Evolutionary conservation across 805 yeast species (phyloP), one percentile per base, ranked within the genome.

Genomic region (Kuraishia capsulata): DNA sequence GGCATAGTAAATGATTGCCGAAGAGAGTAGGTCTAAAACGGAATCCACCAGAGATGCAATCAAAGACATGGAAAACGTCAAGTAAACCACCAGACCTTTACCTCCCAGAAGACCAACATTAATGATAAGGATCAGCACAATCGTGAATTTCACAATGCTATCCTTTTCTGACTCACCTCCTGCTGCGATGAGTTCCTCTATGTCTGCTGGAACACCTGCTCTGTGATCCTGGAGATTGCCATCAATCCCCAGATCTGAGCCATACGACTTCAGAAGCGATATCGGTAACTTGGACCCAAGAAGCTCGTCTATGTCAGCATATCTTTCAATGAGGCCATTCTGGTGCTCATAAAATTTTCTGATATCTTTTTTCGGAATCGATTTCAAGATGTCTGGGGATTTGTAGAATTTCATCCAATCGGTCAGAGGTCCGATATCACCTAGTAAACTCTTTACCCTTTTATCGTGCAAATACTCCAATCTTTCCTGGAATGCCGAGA

Each of bases 1-100:
- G 38, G 83, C 73, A 34, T 71, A 53, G 59, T 66, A 82, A 36
- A 84, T 84, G 46, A 84, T 83, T 41, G 80, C 61, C 0, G 92
- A 83, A 14, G 89, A 81, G 39, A 83, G 56, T 39, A 83, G 77
- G 50, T 84, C 94, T 44, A 83, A 67, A 1, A 76, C 63, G 2
- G 90, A 82, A 59, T 83, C 94, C 30, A 84, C 79, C 44, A 83
- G 68, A 1, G 92, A 82, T 0, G 94, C 94, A 37, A 83, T 63
- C 35, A 84, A 73, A 5, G 92, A 82, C 45, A 84, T 73, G 9
- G 94, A 84, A 51, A 64, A 69, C 0, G 90, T 78, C 51, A 78
- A 59, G n/a, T 74, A 44, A 1, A 78, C 75, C 19, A 81, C 86
- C 10, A 68, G 60, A 3, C 69, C 42, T 50, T 83, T 83, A 2